Percentiles rank a stretch among this genome's conserved stretches.
Conservation (phyloP, 306 rosid species). For the Lupinus albus region DNA sequence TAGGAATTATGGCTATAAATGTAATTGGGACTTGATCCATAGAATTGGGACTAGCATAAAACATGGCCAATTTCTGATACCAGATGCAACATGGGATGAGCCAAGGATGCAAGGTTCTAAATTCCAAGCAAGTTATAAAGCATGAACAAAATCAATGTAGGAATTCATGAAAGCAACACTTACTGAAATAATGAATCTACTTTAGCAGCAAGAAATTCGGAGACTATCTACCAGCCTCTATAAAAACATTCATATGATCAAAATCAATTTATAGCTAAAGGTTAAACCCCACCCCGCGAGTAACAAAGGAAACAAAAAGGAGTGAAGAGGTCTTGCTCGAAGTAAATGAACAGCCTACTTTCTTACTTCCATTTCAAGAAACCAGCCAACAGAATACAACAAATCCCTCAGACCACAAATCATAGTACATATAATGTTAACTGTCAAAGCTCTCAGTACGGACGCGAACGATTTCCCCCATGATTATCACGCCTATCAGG, state of each 20-base stretch:
- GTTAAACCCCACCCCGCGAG: conserved; percentile 63
- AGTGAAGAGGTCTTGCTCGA: conserved; percentile 79
- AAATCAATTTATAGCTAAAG: conserved; percentile 72
- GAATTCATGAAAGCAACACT: conserved; percentile 71
- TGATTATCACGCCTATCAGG: conserved; percentile 84
- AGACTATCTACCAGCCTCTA: conserved; percentile 97
- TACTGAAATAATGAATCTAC: conserved; percentile 98
- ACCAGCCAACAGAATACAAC: conserved; percentile 68
- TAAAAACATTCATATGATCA: conserved; percentile 84
- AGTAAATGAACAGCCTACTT: conserved; percentile 97
- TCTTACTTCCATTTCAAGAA: conserved; percentile 85
- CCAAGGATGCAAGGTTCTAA: conserved; percentile 46
- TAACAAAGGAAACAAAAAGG: conserved; percentile 53
- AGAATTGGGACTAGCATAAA: neutral
- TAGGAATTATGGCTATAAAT: neutral
- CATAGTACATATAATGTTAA: conserved; percentile 80
- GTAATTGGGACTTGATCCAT: conserved; percentile 14
- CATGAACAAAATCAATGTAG: too few relatives aligned
- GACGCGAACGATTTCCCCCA: conserved; percentile 92
- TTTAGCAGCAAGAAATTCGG: conserved; percentile 98
- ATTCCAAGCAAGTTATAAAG: conserved; percentile 53
- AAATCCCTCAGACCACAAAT: conserved; percentile 78
- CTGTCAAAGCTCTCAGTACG: conserved; percentile 67
- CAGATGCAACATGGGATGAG: conserved; percentile 26
- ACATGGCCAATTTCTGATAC: conserved; percentile 13